These are phyloP conservation scores for Juglanconis oblonga DNA, from an alignment of 2,329 filamentous ascomycete species.

Conservation along the genomic window DNA sequence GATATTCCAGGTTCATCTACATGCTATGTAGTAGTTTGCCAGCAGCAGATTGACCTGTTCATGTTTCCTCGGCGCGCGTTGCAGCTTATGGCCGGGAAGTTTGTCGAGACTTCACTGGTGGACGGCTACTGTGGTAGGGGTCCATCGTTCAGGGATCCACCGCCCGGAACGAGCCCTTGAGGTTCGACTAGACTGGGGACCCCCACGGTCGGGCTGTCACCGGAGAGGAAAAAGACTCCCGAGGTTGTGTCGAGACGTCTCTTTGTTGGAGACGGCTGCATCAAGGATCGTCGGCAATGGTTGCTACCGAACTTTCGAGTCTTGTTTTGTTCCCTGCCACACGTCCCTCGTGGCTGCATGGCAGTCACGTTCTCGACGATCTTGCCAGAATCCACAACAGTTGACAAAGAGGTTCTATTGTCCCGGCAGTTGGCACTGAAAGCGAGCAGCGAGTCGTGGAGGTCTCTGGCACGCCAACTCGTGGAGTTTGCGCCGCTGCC, in stretches of 20 bases:
- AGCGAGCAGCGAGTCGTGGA: too few relatives aligned
- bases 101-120: slow-evolving; percentile 1
- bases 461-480: too few relatives aligned
- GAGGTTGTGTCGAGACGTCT: not conserved
- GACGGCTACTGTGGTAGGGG: not conserved
- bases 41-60: not conserved
- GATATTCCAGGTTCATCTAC: too few relatives aligned
- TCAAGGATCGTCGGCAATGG: not conserved
- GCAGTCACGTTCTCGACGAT: too few relatives aligned
- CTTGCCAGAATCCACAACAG: too few relatives aligned
- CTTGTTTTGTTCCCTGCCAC: not conserved
- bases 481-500: too few relatives aligned
- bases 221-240: not conserved
- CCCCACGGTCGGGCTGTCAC: slow-evolving; percentile 1
- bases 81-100: not conserved
- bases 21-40: too few relatives aligned
- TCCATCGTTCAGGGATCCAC: not conserved
- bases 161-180: slow-evolving; percentile 2
- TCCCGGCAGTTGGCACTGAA: too few relatives aligned
- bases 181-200: not conserved
- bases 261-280: not conserved
- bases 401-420: too few relatives aligned
- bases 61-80: too few relatives aligned
- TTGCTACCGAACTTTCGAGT: not conserved
- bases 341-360: not conserved